Conservation (phyloP, 1,284 basidiomycete genomes). For the Rhodotorula sp. region DNA sequence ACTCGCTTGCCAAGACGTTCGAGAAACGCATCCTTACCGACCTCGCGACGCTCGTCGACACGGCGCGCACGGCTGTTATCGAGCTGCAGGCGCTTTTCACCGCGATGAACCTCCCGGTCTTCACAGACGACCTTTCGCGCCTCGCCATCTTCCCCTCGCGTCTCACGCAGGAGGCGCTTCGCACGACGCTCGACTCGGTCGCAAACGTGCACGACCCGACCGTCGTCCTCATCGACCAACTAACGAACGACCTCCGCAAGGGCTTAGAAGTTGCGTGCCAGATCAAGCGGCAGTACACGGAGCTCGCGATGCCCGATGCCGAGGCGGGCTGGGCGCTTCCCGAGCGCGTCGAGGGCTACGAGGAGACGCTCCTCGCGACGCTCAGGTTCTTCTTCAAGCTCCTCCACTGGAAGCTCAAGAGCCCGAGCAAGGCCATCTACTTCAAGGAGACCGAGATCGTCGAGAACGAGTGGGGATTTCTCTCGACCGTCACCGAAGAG, state of each 20-base stretch:
- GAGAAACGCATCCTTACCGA: constrained; percentile 89
- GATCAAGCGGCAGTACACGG: constrained; percentile 90
- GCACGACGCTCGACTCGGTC: constrained; percentile 86
- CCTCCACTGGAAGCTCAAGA: constrained; percentile 93
- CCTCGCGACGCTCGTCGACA: constrained; percentile 79
- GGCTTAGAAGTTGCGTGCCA: constrained; percentile 91
- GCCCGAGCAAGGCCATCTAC: constrained; percentile 85
- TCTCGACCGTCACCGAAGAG: constrained; percentile 88
- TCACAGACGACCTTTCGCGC: constrained; percentile 88
- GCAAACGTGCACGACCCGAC: constrained; percentile 86
- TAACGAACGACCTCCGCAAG: constrained; percentile 89
- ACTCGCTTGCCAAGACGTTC: constrained; percentile 89
- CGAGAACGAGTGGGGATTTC: constrained; percentile 93
- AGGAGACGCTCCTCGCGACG: constrained; percentile 82
- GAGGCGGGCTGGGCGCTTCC: constrained; percentile 86
- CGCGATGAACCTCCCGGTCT: constrained; percentile 86
- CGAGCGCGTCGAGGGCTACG: constrained; percentile 68
- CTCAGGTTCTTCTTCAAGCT: constrained; percentile 90
- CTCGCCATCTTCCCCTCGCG: constrained; percentile 94
- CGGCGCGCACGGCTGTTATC: constrained; percentile 84
- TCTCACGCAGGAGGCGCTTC: constrained; percentile 87
- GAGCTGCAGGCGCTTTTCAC: constrained; percentile 71
- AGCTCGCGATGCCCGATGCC: constrained; percentile 79
- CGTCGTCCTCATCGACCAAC: constrained; percentile 89
- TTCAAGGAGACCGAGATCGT: constrained; percentile 98